Evolutionary conservation across 1,284 basidiomycete species (phyloP).

Genomic region (Rhodotorula sp.): DNA sequence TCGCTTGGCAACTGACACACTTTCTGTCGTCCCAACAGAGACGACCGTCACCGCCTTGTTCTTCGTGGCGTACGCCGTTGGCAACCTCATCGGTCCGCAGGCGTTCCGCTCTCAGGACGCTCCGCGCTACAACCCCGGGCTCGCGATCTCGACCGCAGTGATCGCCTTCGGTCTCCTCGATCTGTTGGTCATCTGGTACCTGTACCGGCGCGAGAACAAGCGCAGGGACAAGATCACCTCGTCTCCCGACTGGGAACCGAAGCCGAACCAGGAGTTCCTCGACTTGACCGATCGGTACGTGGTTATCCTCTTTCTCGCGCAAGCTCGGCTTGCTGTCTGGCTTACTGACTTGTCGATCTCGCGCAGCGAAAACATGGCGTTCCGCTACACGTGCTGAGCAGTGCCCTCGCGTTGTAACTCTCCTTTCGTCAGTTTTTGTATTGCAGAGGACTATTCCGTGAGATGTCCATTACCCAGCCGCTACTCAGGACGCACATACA

Average conservation of each 20-base stretch:
- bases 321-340: too few relatives aligned
- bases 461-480: too few relatives aligned
- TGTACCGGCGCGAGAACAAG: constrained; percentile 13
- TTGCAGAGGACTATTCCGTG: not conserved
- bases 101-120: constrained; percentile 9
- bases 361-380: constrained; percentile 10
- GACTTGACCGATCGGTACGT: constrained; percentile 12
- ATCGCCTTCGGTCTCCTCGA: constrained; percentile 6
- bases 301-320: too few relatives aligned
- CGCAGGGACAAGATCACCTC: not conserved
- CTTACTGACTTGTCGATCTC: not conserved
- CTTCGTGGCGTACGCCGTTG: constrained; percentile 20
- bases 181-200: constrained; percentile 9
- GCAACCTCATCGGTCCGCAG: constrained; percentile 17
- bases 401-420: not conserved
- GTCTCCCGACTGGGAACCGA: not conserved
- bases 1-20: not conserved
- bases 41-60: constrained; percentile 19
- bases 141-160: constrained; percentile 5
- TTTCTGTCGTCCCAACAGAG: constrained; percentile 5
- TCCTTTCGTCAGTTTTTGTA: not conserved
- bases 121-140: constrained; percentile 11
- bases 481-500: too few relatives aligned
- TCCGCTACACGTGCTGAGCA: constrained; percentile 6
- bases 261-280: constrained; percentile 7